Evolutionary conservation across 805 yeast species (phyloP).

Genomic region (Kuraishia hungarica): DNA sequence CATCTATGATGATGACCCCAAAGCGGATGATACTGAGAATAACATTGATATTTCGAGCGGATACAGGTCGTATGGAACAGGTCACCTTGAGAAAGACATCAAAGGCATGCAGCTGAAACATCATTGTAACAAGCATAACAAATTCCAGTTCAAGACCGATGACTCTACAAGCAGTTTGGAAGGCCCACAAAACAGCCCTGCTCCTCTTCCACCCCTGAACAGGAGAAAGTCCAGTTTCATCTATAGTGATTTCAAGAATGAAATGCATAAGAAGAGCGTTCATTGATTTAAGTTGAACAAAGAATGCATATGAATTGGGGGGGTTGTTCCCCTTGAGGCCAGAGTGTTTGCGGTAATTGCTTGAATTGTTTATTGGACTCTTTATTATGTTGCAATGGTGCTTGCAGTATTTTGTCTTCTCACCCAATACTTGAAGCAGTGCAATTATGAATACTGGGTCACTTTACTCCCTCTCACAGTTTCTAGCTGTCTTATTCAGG

Average conservation of each 20-base stretch:
- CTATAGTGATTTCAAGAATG: conserved; percentile 16
- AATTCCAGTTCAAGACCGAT: conserved; percentile 8
- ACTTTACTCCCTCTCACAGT: no score
- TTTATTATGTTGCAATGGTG: no score
- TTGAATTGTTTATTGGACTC: no score
- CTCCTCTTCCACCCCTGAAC: background rate
- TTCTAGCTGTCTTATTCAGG: no score
- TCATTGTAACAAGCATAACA: conserved; percentile 1
- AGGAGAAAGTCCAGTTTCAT: conserved; percentile 8
- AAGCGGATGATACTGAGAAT: background rate
- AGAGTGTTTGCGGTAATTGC: no score
- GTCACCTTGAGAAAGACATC: background rate
- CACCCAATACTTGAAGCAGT: no score
- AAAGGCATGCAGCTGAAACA: background rate
- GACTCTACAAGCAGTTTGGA: background rate
- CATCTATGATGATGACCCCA: background rate
- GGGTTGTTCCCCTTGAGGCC: no score
- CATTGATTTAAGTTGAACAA: no score
- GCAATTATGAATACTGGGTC: no score
- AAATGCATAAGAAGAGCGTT: conserved; percentile 16
- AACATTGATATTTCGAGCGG: background rate
- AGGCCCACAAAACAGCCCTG: background rate
- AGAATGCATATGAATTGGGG: no score
- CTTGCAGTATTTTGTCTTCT: no score
- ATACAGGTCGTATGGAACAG: background rate